Evolutionary conservation across 805 yeast species (phyloP).

Genomic region (Candida yuanshanica): DNA sequence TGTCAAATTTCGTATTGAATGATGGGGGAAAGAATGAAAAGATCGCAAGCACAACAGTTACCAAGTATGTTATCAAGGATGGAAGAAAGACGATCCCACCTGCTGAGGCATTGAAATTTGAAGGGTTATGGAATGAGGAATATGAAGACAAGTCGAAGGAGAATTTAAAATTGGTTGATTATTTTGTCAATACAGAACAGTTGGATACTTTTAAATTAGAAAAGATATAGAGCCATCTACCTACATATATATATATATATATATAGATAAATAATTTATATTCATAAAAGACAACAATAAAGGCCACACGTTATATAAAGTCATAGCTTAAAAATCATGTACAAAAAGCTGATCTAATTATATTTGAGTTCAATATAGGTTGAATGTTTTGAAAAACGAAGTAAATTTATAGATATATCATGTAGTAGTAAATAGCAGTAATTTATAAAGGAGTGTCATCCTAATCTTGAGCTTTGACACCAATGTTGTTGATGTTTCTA

Average conservation of each 20-base stretch:
- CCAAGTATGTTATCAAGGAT: conserved; percentile 77
- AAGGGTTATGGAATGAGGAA: conserved; percentile 51
- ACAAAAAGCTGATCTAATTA: too few relatives aligned
- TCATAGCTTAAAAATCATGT: too few relatives aligned
- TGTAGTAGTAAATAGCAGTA: too few relatives aligned
- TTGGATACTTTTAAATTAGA: conserved; percentile 25
- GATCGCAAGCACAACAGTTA: conserved; percentile 53
- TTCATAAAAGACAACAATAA: too few relatives aligned
- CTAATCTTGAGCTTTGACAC: conserved; percentile 25
- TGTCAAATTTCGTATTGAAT: conserved; percentile 48
- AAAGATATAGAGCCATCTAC: background rate
- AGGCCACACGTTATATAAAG: too few relatives aligned
- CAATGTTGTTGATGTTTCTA: conserved; percentile 63
- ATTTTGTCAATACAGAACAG: conserved; percentile 32
- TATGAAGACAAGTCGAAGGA: conserved; percentile 36
- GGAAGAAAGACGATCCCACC: conserved; percentile 76
- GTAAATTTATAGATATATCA: too few relatives aligned
- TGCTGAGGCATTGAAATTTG: conserved; percentile 44
- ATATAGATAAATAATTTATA: too few relatives aligned
- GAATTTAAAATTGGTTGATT: conserved; percentile 36
- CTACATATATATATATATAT: background rate
- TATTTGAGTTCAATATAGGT: too few relatives aligned
- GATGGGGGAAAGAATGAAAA: conserved; percentile 25
- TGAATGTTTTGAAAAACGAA: too few relatives aligned
- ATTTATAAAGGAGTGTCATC: background rate